These are phyloP conservation scores for Beauveria bassiana DNA, from an alignment of 2,329 filamentous ascomycete genomes.

Conservation along the genomic window DNA sequence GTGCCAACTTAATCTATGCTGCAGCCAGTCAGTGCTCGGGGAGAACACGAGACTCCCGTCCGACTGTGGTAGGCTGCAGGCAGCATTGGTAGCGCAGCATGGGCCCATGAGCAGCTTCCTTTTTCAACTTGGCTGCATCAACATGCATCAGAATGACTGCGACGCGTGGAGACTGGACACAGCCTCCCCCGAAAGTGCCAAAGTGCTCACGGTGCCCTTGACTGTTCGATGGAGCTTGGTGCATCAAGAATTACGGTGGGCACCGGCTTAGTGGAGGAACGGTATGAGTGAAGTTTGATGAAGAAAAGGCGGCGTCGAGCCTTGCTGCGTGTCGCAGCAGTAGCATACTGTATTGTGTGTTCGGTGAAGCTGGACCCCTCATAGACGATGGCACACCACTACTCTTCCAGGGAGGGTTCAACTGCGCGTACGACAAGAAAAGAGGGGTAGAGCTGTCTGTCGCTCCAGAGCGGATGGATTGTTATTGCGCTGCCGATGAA, in stretches of 20 bases:
- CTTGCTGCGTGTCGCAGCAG: background rate
- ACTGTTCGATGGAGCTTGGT: background rate
- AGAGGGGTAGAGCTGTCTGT: background rate
- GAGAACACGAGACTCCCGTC: background rate
- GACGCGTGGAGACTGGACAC: background rate
- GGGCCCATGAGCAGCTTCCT: background rate
- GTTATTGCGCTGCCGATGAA: background rate
- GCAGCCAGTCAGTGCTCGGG: background rate
- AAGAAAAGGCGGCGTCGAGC: background rate
- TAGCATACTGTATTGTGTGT: background rate
- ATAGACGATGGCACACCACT: constrained; percentile 2
- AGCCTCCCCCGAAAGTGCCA: background rate
- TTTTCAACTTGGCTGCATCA: constrained; percentile 1
- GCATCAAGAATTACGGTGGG: constrained; percentile 1
- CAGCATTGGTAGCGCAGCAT: background rate
- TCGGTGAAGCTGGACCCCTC: constrained; percentile 1
- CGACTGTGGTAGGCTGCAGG: background rate
- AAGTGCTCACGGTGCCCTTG: background rate
- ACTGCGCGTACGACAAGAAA: background rate
- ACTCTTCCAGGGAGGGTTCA: background rate
- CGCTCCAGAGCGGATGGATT: background rate
- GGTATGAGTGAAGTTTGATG: background rate
- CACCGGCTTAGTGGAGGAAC: background rate
- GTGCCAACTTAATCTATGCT: constrained; percentile 3
- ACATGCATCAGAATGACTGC: background rate